Evolutionary conservation across 257 asterid species (phyloP).

Genomic region (Solanum gandarillasii): DNA sequence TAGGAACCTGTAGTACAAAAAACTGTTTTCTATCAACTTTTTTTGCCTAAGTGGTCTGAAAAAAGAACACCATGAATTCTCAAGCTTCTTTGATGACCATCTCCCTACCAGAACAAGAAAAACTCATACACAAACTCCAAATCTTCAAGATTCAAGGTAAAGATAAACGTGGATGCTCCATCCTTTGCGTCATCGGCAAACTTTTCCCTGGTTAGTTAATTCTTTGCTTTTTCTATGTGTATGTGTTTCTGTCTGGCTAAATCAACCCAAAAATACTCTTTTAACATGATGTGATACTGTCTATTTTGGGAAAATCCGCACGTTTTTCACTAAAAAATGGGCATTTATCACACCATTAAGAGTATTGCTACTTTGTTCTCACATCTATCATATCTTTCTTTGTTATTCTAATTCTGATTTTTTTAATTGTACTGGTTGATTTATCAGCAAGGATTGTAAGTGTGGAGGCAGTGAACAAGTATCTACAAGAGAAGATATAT

Average conservation of each 20-base stretch:
- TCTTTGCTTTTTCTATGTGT: neutral
- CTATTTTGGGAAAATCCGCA: neutral
- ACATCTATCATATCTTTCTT: neutral
- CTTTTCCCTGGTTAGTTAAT: conserved; percentile 53
- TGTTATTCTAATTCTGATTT: neutral
- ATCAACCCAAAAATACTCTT: neutral
- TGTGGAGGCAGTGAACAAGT: conserved; percentile 41
- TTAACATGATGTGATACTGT: neutral
- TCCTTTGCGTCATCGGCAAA: conserved; percentile 59
- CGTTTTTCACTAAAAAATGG: neutral
- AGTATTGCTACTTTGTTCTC: neutral
- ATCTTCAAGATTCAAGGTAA: conserved; percentile 68
- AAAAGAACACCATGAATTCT: conserved; percentile 17
- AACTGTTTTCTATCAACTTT: neutral
- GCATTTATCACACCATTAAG: neutral
- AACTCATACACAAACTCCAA: conserved; percentile 41
- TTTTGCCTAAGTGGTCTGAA: neutral
- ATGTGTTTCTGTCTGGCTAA: neutral
- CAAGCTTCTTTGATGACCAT: conserved; percentile 1
- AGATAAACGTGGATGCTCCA: conserved; percentile 46
- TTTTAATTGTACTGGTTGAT: neutral
- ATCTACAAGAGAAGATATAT: conserved; percentile 44
- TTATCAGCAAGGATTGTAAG: conserved; percentile 38
- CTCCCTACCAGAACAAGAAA: conserved; percentile 32
- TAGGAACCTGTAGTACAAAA: neutral